phyloP scores from a whole-genome alignment of 2,329 filamentous ascomycete species.

The Chaetomium sp. region DNA sequence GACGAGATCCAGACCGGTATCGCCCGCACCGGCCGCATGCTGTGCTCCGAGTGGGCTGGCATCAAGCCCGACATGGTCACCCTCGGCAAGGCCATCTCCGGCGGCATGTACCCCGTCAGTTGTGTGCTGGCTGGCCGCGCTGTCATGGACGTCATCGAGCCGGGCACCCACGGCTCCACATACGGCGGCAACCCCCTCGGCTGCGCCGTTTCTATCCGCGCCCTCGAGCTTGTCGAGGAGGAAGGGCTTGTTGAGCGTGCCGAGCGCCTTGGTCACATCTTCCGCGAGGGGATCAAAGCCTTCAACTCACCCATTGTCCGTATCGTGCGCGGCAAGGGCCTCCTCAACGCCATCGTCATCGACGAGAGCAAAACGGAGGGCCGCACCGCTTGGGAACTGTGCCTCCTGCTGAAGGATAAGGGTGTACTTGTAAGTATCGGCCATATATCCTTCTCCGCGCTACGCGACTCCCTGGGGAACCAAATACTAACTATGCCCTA shows the following conservation, averaged over 20 bases:
- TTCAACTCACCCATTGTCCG: constrained; percentile 77
- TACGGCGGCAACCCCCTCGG: constrained; percentile 96
- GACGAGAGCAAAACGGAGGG: constrained; percentile 82
- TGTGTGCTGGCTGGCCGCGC: constrained; percentile 83
- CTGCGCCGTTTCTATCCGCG: constrained; percentile 90
- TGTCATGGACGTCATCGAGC: constrained; percentile 91
- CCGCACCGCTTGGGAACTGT: constrained; percentile 91
- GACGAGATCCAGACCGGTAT: constrained; percentile 99
- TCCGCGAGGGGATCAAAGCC: constrained; percentile 70
- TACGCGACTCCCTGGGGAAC: no score
- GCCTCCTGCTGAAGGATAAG: constrained; percentile 91
- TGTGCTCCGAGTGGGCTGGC: constrained; percentile 89
- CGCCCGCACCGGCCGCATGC: constrained; percentile 85
- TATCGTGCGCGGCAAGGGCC: constrained; percentile 80
- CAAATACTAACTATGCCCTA: constrained; percentile 31
- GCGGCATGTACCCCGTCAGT: constrained; percentile 98
- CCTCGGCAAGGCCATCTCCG: constrained; percentile 94
- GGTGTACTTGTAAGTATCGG: constrained; percentile 69
- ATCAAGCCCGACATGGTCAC: constrained; percentile 95
- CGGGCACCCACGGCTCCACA: constrained; percentile 95
- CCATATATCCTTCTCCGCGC: not conserved
- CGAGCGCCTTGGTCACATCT: constrained; percentile 71
- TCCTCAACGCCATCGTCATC: constrained; percentile 94
- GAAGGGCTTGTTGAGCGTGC: constrained; percentile 81
- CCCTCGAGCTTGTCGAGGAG: constrained; percentile 88